Conservation (phyloP, 2,329 filamentous ascomycete genomes). For the Gyromitra esculenta region DNA sequence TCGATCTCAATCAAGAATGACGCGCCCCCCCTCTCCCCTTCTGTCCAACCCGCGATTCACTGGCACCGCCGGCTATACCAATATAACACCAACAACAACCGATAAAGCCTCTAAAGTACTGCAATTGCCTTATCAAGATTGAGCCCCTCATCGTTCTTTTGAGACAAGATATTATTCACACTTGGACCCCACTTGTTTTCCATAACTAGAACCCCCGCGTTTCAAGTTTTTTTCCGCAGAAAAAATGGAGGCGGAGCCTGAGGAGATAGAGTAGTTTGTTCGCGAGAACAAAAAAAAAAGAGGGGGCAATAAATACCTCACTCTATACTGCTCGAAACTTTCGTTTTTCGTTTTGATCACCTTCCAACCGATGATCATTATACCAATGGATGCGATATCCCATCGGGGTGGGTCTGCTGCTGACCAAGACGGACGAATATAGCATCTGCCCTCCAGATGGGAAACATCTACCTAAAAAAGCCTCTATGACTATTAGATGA, state of each 20-base stretch:
- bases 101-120: conserved; percentile 30
- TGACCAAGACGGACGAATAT: conserved; percentile 5
- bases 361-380: conserved; percentile 43
- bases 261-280: conserved; percentile 30
- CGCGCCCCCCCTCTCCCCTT: conserved; percentile 15
- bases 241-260: conserved; percentile 40
- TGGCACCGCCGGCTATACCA: conserved; percentile 36
- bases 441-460: not conserved
- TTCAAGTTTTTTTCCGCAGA: conserved; percentile 42
- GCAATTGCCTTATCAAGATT: conserved; percentile 49
- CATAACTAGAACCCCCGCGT: conserved; percentile 37
- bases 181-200: conserved; percentile 48
- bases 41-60: conserved; percentile 19
- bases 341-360: conserved; percentile 25
- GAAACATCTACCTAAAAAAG: not conserved
- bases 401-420: not conserved
- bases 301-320: conserved; percentile 49
- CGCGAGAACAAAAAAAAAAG: not conserved
- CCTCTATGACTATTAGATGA: not conserved
- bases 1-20: conserved; percentile 31
- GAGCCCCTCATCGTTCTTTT: conserved; percentile 23
- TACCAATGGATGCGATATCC: conserved; percentile 10
- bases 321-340: conserved; percentile 33
- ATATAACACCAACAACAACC: conserved; percentile 29
- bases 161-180: conserved; percentile 39